Evolutionary conservation across 1,139 yeast genomes (phyloP), one percentile per base, ranked within the genome.

Genomic region (Arxiozyma bovina): DNA sequence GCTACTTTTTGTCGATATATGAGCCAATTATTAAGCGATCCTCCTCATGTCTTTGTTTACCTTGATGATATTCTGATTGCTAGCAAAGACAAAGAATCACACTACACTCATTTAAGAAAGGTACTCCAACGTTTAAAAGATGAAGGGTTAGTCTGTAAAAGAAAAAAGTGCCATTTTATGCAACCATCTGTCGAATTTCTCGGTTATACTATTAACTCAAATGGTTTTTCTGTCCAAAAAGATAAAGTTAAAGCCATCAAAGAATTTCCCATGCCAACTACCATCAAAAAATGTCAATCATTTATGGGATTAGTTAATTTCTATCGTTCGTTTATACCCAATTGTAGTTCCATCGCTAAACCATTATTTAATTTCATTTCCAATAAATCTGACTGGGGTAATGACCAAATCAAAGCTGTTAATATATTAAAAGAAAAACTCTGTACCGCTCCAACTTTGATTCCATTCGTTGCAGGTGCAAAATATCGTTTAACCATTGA

Each of bases 51-150:
- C 8, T 48, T 51, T 8, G 62, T 59, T 3, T 67, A 67, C 53
- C 51, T 67, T n/a, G 72, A 65, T 53, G 70, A 67, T 54, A 60
- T 70, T 18, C 44, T 68, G 21, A 59, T 66, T 17, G 27, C 21
- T 17, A 34, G 15, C 45, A 46, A n/a, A 43, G 49, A 41, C 50
- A 49, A 18, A 7, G 38, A 30, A 30, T 30, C 38, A 9, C 15
- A 30, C 15, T 11, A 9, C 15, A 11, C 5, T 6, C 30, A 30
- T 30, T 11, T 30, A 7, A 8, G 38, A 12, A 2, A 8, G 3
- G 38, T 30, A 7, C 8, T 30, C 4, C 3, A 5, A 30, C 4
- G 38, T 3, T 30, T 30, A 12, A 5, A 11, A 11, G 15, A 30
- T 3, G 38, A 30, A 11, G 38, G 38, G 4, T 12, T 30, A 8